Evolutionary conservation across 2,329 filamentous ascomycete species (phyloP), one percentile per base, ranked within the genome.

Genomic region (Colletotrichum sp.): DNA sequence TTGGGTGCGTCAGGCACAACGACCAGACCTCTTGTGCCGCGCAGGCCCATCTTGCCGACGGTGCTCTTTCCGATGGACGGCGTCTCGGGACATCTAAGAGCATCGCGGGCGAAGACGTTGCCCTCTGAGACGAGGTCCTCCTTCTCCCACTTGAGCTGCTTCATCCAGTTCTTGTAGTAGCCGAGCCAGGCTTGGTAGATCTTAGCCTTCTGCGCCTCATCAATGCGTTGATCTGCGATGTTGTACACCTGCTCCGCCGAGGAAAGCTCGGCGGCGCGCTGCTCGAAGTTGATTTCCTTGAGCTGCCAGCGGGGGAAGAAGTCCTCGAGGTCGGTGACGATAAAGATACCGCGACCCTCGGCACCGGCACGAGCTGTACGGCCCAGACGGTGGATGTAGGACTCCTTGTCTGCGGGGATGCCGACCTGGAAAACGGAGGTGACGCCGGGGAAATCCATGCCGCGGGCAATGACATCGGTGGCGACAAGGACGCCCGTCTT

Each of bases 381-480:
- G 67, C 92, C 92, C 15, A 93, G 86, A 55, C 92, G 90, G 80
- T 93, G 92, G 72, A 93, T 90, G 83, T 93, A 93, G 62, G 90
- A 89, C 79, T 93, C 90, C 75, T 89, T 88, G 76, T 89, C 88
- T 6, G 85, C 82, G 12, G 92, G 90, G 6, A 91, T 80, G 68
- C 92, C 91, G 21, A 91, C 83, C 80, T 93, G 92, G 77, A 93
- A 88, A 68, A 93, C 91, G 75, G 91, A 90, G 18, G 90, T 92
- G 47, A 93, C 91, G n/a, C 88, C 87, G 1, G 92, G 92, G 80
- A 93, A 93, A 78, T 94, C 92, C 90, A 94, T 93, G 76, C 92
- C 92, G 76, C 92, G 90, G 13, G 92, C 92, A 29, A 93, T 90
- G 47, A 94, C 92, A 78, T 94, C 93, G 1, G 92, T 93, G 4